A percentile compares a stretch with the other conserved stretches of the same genome.
Evolutionary conservation across 2,329 filamentous ascomycete genomes (phyloP).

Genomic region (Neurospora sp.): DNA sequence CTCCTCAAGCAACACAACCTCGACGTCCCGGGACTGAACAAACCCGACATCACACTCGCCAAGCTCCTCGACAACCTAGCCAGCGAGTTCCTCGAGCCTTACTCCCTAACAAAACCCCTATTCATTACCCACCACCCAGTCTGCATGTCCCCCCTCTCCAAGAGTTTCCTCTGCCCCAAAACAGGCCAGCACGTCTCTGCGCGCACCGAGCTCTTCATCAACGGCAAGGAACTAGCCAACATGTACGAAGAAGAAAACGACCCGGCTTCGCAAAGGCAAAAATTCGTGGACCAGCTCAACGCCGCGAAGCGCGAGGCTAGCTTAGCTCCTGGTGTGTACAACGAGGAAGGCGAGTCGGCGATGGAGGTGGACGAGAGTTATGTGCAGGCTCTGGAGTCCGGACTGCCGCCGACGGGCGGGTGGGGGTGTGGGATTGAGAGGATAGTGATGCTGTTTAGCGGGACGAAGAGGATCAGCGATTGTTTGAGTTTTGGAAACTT

Average conservation of each 20-base stretch:
- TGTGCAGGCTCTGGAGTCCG: slow-evolving; percentile 74
- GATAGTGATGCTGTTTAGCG: slow-evolving; percentile 83
- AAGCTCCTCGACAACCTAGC: slow-evolving; percentile 75
- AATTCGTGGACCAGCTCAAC: slow-evolving; percentile 54
- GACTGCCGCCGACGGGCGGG: slow-evolving; percentile 87
- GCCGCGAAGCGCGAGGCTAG: slow-evolving; percentile 17
- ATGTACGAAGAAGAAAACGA: slow-evolving; percentile 99
- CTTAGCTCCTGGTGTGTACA: slow-evolving; percentile 11
- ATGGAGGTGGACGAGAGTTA: slow-evolving; percentile 66
- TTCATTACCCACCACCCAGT: slow-evolving; percentile 88
- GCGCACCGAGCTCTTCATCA: slow-evolving; percentile 76
- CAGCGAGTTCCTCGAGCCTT: slow-evolving; percentile 66
- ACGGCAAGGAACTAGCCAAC: slow-evolving; percentile 77
- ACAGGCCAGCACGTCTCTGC: slow-evolving; percentile 68
- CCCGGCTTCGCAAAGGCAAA: slow-evolving; percentile 73
- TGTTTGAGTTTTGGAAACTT: slow-evolving; percentile 83
- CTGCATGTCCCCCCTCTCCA: slow-evolving; percentile 83
- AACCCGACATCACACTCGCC: slow-evolving; percentile 48
- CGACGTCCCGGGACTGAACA: slow-evolving; percentile 49
- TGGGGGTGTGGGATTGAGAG: slow-evolving; percentile 94
- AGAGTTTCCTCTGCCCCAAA: slow-evolving; percentile 64
- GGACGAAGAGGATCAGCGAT: slow-evolving; percentile 69
- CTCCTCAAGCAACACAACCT: slow-evolving; percentile 29
- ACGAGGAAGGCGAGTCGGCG: slow-evolving; percentile 36
- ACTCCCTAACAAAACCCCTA: slow-evolving; percentile 56